Evolutionary conservation across 78 protist species (phyloP).

Genomic region (Dictyostelium purpureum): DNA sequence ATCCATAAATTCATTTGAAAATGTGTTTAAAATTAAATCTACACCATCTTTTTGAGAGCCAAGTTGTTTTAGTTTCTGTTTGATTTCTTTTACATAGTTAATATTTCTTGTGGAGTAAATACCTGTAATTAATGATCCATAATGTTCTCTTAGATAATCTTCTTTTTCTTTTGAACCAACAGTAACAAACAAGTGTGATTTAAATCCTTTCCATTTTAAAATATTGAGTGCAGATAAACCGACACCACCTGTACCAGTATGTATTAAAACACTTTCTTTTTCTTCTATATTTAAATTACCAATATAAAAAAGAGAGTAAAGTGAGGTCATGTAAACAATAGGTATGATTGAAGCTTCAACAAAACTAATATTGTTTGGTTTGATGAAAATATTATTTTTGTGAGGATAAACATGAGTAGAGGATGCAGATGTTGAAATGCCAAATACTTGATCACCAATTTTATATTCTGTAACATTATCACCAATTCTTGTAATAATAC

Average conservation of each 20-base stretch:
- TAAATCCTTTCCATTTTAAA: constrained; percentile 75
- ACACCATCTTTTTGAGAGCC: background rate
- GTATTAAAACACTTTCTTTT: background rate
- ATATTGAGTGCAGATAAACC: constrained; percentile 82
- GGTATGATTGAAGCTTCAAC: constrained; percentile 9
- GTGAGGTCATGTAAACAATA: background rate
- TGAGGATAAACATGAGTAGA: background rate
- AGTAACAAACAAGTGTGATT: background rate
- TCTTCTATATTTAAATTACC: constrained; percentile 12
- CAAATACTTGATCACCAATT: constrained; percentile 12
- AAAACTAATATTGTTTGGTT: background rate
- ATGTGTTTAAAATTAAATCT: constrained; percentile 11
- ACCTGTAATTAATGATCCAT: constrained; percentile 4
- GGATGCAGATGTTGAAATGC: background rate
- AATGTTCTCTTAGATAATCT: background rate
- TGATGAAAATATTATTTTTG: background rate
- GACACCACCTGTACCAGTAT: constrained; percentile 14
- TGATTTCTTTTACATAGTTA: background rate
- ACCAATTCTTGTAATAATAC: constrained; percentile 4
- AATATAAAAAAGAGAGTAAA: background rate
- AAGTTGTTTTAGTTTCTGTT: background rate
- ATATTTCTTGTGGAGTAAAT: background rate
- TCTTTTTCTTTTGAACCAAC: constrained; percentile 11
- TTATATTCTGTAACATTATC: background rate
- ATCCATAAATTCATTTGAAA: background rate